Evolutionary conservation across 2,329 filamentous ascomycete genomes (phyloP).

Genomic region (Shiraia sp.): DNA sequence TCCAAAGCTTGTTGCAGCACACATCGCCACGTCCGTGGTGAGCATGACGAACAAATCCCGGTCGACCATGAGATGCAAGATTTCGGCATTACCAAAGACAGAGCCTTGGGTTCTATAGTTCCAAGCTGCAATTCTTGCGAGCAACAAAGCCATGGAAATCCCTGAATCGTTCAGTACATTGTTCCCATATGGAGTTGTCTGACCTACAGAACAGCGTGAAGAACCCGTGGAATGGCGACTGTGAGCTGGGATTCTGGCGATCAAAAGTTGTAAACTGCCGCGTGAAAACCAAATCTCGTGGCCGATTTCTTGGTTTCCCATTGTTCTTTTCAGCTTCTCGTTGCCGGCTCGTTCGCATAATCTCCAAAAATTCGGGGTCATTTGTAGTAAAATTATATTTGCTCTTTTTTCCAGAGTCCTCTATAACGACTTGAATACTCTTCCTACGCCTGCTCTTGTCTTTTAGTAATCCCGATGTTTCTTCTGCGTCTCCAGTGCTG

Average conservation of each 20-base stretch:
- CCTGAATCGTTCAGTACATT: constrained; percentile 46
- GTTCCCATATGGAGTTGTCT: neutral
- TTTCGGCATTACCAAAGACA: constrained; percentile 71
- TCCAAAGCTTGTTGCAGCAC: constrained; percentile 65
- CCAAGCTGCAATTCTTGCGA: constrained; percentile 67
- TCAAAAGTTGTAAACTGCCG: constrained; percentile 76
- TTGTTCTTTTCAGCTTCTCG: constrained; percentile 42
- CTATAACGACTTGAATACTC: constrained; percentile 53
- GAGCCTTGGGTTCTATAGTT: constrained; percentile 73
- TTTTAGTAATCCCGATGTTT: constrained; percentile 4
- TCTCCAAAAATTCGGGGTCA: constrained; percentile 54
- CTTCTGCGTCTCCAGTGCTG: constrained; percentile 15
- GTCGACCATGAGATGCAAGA: constrained; percentile 69
- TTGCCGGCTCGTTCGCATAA: constrained; percentile 50
- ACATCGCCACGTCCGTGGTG: constrained; percentile 71
- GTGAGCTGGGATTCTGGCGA: constrained; percentile 66
- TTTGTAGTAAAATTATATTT: constrained; percentile 55
- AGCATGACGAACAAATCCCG: constrained; percentile 56
- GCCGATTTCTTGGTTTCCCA: constrained; percentile 44
- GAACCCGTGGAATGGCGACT: constrained; percentile 77
- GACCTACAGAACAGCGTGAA: constrained; percentile 67
- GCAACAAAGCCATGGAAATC: constrained; percentile 68
- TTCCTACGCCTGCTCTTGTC: constrained; percentile 29
- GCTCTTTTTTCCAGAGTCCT: constrained; percentile 51
- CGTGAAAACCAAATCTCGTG: constrained; percentile 69